Percentiles rank a stretch among this genome's conserved stretches.
phyloP scores from a whole-genome alignment of 441 rosid species.

The Bruguiera hainesii region DNA sequence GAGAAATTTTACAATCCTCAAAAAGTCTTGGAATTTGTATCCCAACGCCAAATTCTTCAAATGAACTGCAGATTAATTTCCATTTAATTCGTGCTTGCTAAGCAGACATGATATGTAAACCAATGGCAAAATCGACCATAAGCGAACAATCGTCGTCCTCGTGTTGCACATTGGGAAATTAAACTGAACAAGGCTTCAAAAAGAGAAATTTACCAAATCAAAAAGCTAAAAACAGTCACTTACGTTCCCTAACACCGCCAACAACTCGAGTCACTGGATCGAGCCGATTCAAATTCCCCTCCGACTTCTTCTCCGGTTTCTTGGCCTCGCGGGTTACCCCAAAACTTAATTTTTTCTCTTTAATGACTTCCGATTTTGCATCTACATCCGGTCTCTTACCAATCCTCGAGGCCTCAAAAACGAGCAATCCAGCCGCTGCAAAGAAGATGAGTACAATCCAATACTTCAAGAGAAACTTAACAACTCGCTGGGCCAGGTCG shows the following conservation, averaged over 20 bases:
- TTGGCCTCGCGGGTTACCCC: slow-evolving; percentile 11
- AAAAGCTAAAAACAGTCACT: slow-evolving; percentile 17
- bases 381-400: slow-evolving; percentile 34
- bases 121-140: no score
- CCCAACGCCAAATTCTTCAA: no score
- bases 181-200: not conserved
- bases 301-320: slow-evolving; percentile 31
- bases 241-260: slow-evolving; percentile 49
- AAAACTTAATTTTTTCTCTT: slow-evolving; percentile 18
- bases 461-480: slow-evolving; percentile 51
- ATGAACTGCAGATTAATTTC: no score
- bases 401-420: slow-evolving; percentile 71
- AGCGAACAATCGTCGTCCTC: no score
- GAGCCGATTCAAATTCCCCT: slow-evolving; percentile 49
- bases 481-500: slow-evolving; percentile 44
- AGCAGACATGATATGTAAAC: no score
- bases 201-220: not conserved
- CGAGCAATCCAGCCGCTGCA: slow-evolving; percentile 54
- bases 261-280: slow-evolving; percentile 48
- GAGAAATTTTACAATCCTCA: no score
- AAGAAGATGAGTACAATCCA: slow-evolving; percentile 64
- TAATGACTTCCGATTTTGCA: slow-evolving; percentile 16
- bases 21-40: no score
- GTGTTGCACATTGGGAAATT: no score
- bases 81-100: no score